A percentile compares a stretch with the other conserved stretches of the same genome.
These are phyloP conservation scores for Lepiota venenata DNA, from an alignment of 768 basidiomycete genomes.

Conservation along the genomic window DNA sequence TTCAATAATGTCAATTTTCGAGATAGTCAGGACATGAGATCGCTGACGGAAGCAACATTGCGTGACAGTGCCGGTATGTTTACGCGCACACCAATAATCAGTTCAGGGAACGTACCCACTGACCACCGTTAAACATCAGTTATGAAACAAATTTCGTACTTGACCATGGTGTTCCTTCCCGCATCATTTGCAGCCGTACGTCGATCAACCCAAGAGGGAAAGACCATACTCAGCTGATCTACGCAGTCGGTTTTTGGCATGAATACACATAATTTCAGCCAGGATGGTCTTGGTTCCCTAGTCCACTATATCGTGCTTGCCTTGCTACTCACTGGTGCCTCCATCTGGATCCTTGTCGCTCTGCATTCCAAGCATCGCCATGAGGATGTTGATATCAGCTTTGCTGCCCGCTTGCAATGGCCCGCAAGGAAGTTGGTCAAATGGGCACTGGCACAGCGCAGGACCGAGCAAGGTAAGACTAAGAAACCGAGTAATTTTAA, in stretches of 20 bases:
- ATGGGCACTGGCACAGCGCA: not conserved
- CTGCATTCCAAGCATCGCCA: slow-evolving; percentile 6
- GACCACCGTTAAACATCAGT: slow-evolving; percentile 17
- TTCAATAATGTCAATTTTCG: slow-evolving; percentile 43
- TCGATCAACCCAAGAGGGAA: not conserved
- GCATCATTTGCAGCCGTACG: slow-evolving; percentile 38
- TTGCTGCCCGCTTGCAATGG: slow-evolving; percentile 33
- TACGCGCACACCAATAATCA: not conserved
- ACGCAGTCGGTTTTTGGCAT: slow-evolving; percentile 42
- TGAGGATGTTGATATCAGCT: slow-evolving; percentile 14
- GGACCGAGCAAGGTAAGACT: too few species aligned
- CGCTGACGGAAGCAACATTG: slow-evolving; percentile 31
- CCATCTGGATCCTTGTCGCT: slow-evolving; percentile 9
- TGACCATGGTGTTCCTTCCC: slow-evolving; percentile 52
- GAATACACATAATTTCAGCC: slow-evolving; percentile 37
- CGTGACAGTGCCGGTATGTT: slow-evolving; percentile 25
- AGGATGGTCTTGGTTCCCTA: slow-evolving; percentile 24
- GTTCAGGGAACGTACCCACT: not conserved
- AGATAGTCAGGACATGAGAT: slow-evolving; percentile 37
- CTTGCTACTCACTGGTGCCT: not conserved
- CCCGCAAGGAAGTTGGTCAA: slow-evolving; percentile 20
- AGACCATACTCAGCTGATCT: not conserved
- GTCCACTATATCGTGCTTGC: slow-evolving; percentile 25
- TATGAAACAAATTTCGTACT: slow-evolving; percentile 44
- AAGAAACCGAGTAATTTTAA: not conserved